Base-by-base conservation (phyloP, 2,329 filamentous ascomycete species). In the Lasiodiplodia citricola region DNA sequence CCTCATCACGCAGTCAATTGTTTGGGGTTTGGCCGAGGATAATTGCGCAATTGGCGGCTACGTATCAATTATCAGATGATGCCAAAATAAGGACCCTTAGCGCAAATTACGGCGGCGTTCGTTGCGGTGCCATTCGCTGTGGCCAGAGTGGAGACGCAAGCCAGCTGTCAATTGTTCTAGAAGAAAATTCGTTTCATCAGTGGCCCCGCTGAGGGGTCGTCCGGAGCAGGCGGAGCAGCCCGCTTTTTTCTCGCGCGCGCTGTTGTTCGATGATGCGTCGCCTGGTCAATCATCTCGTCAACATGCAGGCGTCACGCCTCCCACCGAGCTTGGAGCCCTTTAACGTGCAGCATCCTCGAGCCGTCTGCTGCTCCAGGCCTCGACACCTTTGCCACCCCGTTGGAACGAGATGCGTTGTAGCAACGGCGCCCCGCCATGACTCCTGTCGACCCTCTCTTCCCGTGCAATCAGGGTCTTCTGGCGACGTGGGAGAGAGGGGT, bases 61-160 rank as follows among this genome's bases (percentile, higher is more conserved):
- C 58, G 58, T 62, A 62, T 62, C 58, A 62, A 62, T 51, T 62
- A 62, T 62, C 58, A 62, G 58, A 62, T 62, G 58, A 62, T 62
- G 41, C 58, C 58, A 62, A 62, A 62, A 47, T 62, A 51, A 62
- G 58, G 47, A 62, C 47, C 21, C 14, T 51, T 62, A 51, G 58
- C 35, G 47, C 18, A 51, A 50, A 37, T 35, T 62, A 50, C 58
- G 58, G 41, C 58, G 58, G 58, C 28, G 41, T 62, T 62, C 58
- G 58, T 62, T 51, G 58, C 58, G 58, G 18, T 28, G 44, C 58
- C 38, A 62, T 50, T 51, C 41, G 58, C 58, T 14, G 41, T n/a
- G 58, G 31, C 25, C 41, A 10, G 28, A 25, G 58, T 62, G 58
- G 58, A 62, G 58, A 25, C 58, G 44, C 58, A 50, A 28, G 58